These are phyloP conservation scores for Malassezia brasiliensis DNA, from an alignment of 1,284 basidiomycete genomes.

Conservation along the genomic window DNA sequence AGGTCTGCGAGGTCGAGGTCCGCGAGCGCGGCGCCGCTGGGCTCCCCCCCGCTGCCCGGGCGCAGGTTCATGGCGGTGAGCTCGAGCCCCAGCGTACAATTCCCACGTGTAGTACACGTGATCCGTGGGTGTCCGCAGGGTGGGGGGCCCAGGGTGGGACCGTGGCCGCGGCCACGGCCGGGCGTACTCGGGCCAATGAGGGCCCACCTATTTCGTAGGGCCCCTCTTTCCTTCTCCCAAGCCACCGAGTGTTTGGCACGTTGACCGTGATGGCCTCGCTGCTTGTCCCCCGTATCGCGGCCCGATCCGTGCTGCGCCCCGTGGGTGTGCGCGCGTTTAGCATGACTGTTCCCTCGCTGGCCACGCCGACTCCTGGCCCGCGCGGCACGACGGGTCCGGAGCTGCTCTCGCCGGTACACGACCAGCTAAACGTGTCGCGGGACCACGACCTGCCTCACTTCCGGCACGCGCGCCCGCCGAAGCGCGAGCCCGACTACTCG, in stretches of 20 bases:
- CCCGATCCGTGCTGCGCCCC: constrained; percentile 2
- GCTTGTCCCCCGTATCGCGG: constrained; percentile 7
- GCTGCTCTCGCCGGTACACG: constrained; percentile 15
- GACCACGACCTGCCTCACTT: constrained; percentile 5
- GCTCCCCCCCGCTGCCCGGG: background rate
- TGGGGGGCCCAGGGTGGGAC: no score
- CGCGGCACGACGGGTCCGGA: constrained; percentile 9
- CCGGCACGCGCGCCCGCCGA: constrained; percentile 11
- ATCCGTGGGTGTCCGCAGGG: no score
- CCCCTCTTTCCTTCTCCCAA: constrained; percentile 1
- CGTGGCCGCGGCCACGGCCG: no score
- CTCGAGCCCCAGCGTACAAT: no score
- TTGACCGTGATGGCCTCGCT: constrained; percentile 12
- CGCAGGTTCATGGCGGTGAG: no score
- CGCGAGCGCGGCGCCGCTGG: background rate
- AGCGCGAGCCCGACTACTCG: constrained; percentile 49
- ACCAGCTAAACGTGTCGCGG: constrained; percentile 9
- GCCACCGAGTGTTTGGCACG: background rate
- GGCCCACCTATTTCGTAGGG: background rate
- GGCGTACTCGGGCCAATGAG: no score
- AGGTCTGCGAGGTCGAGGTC: background rate
- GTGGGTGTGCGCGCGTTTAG: constrained; percentile 7
- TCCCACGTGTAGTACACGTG: background rate
- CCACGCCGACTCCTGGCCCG: constrained; percentile 2
- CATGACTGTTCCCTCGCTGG: background rate